Evolutionary conservation across 2,329 filamentous ascomycete genomes (phyloP).

Genomic region (Penicillium corylophilum): DNA sequence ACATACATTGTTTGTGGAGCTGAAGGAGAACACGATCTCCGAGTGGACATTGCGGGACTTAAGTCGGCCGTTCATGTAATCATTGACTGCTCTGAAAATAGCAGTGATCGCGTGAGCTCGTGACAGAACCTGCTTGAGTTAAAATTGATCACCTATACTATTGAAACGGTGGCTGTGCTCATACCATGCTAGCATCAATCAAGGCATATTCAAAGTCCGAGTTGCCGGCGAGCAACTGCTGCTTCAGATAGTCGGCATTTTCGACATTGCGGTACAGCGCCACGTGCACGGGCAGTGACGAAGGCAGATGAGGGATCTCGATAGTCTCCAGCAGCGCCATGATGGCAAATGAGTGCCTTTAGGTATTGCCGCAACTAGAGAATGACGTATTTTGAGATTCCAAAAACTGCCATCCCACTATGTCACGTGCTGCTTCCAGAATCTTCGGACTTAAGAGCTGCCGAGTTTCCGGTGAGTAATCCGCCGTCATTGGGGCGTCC

Average conservation of each 20-base stretch:
- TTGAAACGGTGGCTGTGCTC: neutral
- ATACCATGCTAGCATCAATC: constrained; percentile 76
- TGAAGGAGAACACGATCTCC: constrained; percentile 79
- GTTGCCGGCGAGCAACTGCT: constrained; percentile 83
- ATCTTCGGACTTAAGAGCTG: constrained; percentile 23
- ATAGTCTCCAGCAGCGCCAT: constrained; percentile 61
- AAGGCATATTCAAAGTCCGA: constrained; percentile 88
- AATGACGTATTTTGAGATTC: constrained; percentile 13
- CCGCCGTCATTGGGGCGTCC: constrained; percentile 12
- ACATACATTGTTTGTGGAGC: constrained; percentile 74
- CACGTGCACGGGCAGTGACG: constrained; percentile 66
- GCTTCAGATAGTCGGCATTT: constrained; percentile 75
- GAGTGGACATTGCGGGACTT: constrained; percentile 86
- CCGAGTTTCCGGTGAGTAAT: constrained; percentile 22
- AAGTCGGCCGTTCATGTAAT: constrained; percentile 59
- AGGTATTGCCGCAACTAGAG: constrained; percentile 4
- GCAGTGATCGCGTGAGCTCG: constrained; percentile 71
- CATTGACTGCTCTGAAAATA: constrained; percentile 72
- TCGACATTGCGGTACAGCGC: constrained; percentile 72
- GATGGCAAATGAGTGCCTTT: neutral
- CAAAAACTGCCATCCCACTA: neutral
- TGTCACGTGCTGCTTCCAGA: constrained; percentile 21
- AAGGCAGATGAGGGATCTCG: constrained; percentile 71
- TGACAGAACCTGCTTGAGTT: constrained; percentile 61
- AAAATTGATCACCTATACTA: neutral